These are phyloP conservation scores for Heterobasidion occidentale DNA, from an alignment of 1,284 basidiomycete genomes.

Conservation along the genomic window DNA sequence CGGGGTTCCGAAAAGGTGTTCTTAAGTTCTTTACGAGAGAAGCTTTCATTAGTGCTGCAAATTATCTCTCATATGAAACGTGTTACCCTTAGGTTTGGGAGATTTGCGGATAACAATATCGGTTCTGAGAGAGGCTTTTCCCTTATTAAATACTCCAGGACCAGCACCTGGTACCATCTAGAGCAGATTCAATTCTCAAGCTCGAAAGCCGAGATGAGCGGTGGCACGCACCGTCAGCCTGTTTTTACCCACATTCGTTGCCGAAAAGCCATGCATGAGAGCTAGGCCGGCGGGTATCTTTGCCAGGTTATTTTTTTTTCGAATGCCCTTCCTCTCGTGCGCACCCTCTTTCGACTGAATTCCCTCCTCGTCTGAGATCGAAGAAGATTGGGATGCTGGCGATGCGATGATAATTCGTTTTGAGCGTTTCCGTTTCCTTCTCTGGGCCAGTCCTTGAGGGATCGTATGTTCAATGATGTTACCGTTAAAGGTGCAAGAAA, in stretches of 20 bases:
- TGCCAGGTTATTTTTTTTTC: slow-evolving; percentile 9
- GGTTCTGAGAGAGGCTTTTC: slow-evolving; percentile 47
- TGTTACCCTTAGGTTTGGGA: background rate
- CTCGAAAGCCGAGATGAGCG: background rate
- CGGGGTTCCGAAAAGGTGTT: background rate
- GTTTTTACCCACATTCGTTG: slow-evolving; percentile 59
- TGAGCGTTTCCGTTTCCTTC: slow-evolving; percentile 45
- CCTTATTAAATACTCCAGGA: slow-evolving; percentile 64
- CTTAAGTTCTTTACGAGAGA: too few relatives aligned
- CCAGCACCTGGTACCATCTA: slow-evolving; percentile 35
- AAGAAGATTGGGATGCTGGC: slow-evolving; percentile 1
- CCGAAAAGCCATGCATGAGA: slow-evolving; percentile 67
- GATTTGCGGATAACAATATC: slow-evolving; percentile 8
- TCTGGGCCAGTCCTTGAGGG: slow-evolving; percentile 41
- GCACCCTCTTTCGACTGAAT: slow-evolving; percentile 1
- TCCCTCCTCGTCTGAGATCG: background rate
- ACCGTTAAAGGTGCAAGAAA: background rate
- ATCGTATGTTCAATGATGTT: background rate
- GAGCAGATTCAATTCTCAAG: background rate
- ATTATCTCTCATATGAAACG: too few relatives aligned
- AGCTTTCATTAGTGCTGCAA: too few relatives aligned
- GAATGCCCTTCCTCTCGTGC: slow-evolving; percentile 7
- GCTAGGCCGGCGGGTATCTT: slow-evolving; percentile 45
- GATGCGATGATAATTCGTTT: slow-evolving; percentile 44
- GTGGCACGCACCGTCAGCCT: slow-evolving; percentile 54